phyloP scores from a whole-genome alignment of 441 rosid genomes.

The Pelargonium myrrhifolium region DNA sequence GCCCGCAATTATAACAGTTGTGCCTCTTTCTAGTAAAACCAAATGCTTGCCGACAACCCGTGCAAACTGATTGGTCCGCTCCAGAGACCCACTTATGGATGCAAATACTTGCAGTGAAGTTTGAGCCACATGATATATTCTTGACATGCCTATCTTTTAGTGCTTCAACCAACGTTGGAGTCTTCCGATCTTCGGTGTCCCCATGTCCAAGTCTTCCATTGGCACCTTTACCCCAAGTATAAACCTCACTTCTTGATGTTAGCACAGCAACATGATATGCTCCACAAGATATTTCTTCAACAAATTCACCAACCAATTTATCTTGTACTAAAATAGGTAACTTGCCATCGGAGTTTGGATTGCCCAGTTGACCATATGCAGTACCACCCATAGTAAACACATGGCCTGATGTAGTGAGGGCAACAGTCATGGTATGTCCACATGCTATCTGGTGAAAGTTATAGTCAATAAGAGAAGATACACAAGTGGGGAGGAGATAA shows the following conservation, averaged over 20 bases:
- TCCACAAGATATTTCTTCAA: conserved; percentile 90
- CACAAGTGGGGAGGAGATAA: conserved; percentile 83
- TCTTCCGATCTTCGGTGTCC: conserved; percentile 73
- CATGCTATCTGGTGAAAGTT: conserved; percentile 88
- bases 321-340: conserved; percentile 78
- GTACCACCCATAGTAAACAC: conserved; percentile 89
- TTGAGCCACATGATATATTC: conserved; percentile 77
- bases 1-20: conserved; percentile 93
- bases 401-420: conserved; percentile 77
- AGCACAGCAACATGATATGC: conserved; percentile 90
- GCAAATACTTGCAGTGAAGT: conserved; percentile 85
- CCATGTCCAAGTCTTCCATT: conserved; percentile 96
- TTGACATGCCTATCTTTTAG: conserved; percentile 94
- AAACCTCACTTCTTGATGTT: conserved; percentile 86
- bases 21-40: conserved; percentile 90
- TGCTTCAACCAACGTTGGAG: conserved; percentile 73
- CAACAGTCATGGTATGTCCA: conserved; percentile 83
- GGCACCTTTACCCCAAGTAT: conserved; percentile 96
- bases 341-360: conserved; percentile 78
- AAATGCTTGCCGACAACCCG: conserved; percentile 88
- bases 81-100: conserved; percentile 93
- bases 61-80: conserved; percentile 90
- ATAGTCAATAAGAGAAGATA: conserved; percentile 91
- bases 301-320: conserved; percentile 67
- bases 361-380: conserved; percentile 92